Percentiles rank a stretch among this genome's conserved stretches.
Conservation (phyloP, 176 grass and related monocot genomes). For the Carex pumila region DNA sequence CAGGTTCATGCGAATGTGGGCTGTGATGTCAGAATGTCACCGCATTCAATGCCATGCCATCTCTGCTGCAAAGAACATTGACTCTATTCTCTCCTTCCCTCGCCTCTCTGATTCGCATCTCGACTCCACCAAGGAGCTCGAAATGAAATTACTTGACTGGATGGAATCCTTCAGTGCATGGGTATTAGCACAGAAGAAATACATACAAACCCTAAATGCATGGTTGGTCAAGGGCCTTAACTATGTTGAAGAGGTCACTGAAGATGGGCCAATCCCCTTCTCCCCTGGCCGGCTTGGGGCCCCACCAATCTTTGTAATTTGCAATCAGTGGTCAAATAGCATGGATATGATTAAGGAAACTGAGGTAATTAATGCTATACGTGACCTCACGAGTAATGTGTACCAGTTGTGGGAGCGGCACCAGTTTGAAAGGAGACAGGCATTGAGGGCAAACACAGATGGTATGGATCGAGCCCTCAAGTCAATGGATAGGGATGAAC, state of each 20-base stretch:
- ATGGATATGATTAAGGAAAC: conserved; percentile 54
- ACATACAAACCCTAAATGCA: conserved; percentile 47
- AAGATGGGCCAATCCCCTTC: conserved; percentile 75
- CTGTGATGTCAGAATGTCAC: conserved; percentile 72
- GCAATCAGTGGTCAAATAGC: conserved; percentile 57
- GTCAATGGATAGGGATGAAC: conserved; percentile 73
- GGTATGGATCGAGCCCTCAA: conserved; percentile 56
- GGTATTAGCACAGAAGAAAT: conserved; percentile 67
- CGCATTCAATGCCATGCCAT: conserved; percentile 81
- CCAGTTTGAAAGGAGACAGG: conserved; percentile 57
- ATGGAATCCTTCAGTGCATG: conserved; percentile 57
- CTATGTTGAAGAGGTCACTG: conserved; percentile 72
- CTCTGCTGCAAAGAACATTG: conserved; percentile 77
- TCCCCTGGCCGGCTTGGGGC: conserved; percentile 87
- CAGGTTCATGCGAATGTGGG: conserved; percentile 86
- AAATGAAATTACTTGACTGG: conserved; percentile 70
- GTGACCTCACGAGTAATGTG: conserved; percentile 49
- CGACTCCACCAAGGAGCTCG: conserved; percentile 51
- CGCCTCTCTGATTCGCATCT: conserved; percentile 59
- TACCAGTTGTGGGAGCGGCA: conserved; percentile 57
- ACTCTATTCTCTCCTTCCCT: conserved; percentile 44
- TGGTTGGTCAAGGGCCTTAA: conserved; percentile 70
- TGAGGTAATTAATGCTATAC: conserved; percentile 61
- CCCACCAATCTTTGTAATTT: conserved; percentile 82
- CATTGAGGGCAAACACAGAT: conserved; percentile 65